Evolutionary conservation across 2,329 filamentous ascomycete species (phyloP).

Genomic region (Fusarium duplospermum): DNA sequence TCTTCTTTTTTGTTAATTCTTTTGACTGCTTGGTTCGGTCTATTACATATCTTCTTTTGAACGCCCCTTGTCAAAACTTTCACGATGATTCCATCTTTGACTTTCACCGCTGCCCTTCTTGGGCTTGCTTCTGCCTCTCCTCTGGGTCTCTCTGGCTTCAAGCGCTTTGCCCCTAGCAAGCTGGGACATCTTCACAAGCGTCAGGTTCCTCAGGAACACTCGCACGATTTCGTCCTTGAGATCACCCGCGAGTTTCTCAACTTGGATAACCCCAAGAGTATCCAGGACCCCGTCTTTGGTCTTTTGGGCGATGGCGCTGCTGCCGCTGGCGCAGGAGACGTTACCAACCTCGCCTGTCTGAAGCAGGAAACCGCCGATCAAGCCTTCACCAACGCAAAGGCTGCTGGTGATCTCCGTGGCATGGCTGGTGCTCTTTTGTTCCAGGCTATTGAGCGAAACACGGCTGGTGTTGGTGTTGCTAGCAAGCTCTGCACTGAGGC

Average conservation of each 20-base stretch:
- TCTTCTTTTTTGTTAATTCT: neutral
- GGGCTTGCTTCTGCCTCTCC: neutral
- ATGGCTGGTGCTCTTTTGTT: slow-evolving; percentile 67
- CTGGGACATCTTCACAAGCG: slow-evolving; percentile 30
- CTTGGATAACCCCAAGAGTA: slow-evolving; percentile 63
- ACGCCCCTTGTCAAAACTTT: neutral
- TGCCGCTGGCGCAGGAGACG: slow-evolving; percentile 53
- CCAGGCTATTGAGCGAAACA: slow-evolving; percentile 66
- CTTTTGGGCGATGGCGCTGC: slow-evolving; percentile 58
- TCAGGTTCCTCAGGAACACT: slow-evolving; percentile 69
- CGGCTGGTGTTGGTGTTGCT: slow-evolving; percentile 46
- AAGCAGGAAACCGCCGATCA: slow-evolving; percentile 66
- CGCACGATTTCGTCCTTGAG: slow-evolving; percentile 62
- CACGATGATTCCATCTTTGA: neutral
- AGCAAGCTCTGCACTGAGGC: slow-evolving; percentile 60
- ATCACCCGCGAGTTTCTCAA: slow-evolving; percentile 57
- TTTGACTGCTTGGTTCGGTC: neutral
- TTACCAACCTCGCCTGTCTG: slow-evolving; percentile 57
- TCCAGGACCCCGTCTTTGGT: slow-evolving; percentile 64
- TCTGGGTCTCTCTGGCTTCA: neutral
- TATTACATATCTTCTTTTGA: neutral
- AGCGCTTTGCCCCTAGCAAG: slow-evolving; percentile 15
- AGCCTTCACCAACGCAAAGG: slow-evolving; percentile 71
- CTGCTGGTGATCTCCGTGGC: slow-evolving; percentile 60
- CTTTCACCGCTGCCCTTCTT: neutral